Evolutionary conservation across 2,329 filamentous ascomycete genomes (phyloP).

Genomic region (Myriosclerotinia curreyana): DNA sequence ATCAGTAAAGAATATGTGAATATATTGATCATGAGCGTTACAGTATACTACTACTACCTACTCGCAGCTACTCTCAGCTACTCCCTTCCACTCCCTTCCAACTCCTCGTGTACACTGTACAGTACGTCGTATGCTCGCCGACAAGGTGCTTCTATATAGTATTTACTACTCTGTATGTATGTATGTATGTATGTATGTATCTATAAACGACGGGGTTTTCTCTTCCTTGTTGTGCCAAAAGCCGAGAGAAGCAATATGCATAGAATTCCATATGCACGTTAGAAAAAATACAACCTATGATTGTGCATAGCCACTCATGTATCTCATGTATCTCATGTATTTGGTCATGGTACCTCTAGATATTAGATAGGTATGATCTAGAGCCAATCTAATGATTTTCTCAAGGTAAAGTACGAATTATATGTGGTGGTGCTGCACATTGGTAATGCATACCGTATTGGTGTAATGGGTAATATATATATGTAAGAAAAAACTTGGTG

Average conservation of each 20-base stretch:
- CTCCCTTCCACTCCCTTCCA: no score
- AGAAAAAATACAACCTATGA: background rate
- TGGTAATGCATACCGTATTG: background rate
- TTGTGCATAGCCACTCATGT: background rate
- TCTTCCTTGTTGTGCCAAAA: conserved; percentile 6
- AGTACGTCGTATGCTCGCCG: background rate
- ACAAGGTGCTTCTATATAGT: background rate
- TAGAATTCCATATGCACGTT: background rate
- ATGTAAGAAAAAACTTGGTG: no score
- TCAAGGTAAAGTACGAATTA: background rate
- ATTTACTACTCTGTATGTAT: background rate
- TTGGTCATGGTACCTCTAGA: background rate
- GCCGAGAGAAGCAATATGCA: conserved; percentile 1
- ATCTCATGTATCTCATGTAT: background rate
- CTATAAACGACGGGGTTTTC: background rate
- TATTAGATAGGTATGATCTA: background rate
- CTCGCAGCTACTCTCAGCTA: no score
- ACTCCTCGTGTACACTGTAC: no score
- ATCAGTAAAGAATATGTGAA: background rate
- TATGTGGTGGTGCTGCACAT: background rate
- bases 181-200: background rate
- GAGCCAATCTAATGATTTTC: background rate
- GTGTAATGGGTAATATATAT: background rate
- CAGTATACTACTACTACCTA: no score
- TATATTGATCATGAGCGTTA: background rate